phyloP scores from a whole-genome alignment of 306 rosid genomes.

The Dryas octopetala region DNA sequence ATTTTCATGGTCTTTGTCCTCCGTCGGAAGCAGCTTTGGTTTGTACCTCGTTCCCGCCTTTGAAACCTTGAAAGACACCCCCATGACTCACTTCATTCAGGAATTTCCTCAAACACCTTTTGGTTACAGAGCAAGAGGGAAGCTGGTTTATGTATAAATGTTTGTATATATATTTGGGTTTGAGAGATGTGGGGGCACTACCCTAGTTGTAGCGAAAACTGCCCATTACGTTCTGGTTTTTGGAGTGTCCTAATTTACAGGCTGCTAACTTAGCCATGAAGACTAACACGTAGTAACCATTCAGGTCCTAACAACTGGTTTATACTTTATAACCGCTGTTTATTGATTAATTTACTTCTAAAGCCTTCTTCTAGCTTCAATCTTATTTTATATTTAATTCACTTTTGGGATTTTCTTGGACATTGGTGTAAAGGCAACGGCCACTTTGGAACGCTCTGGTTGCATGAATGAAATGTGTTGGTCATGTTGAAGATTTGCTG shows the following conservation, averaged over 20 bases:
- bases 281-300: conserved; percentile 23
- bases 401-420: neutral
- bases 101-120: conserved; percentile 4
- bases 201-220: conserved; percentile 21
- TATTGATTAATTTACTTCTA: neutral
- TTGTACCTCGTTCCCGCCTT: conserved; percentile 38
- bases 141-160: neutral
- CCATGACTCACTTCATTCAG: conserved; percentile 22
- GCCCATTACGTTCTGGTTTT: conserved; percentile 4
- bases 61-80: conserved; percentile 41
- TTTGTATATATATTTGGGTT: neutral
- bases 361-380: too few species aligned
- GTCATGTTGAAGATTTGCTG: neutral
- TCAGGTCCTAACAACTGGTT: neutral
- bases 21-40: conserved; percentile 29
- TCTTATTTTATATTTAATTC: neutral
- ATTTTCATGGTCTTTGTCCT: conserved; percentile 1
- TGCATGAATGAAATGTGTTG: conserved; percentile 26
- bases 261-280: conserved; percentile 39
- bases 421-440: neutral
- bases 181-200: neutral
- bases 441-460: conserved; percentile 2
- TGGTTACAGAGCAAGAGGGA: neutral
- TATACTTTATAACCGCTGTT: neutral
- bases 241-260: conserved; percentile 10